These are phyloP conservation scores for Stellera chamaejasme DNA, from an alignment of 345 rosid species.

Conservation along the genomic window DNA sequence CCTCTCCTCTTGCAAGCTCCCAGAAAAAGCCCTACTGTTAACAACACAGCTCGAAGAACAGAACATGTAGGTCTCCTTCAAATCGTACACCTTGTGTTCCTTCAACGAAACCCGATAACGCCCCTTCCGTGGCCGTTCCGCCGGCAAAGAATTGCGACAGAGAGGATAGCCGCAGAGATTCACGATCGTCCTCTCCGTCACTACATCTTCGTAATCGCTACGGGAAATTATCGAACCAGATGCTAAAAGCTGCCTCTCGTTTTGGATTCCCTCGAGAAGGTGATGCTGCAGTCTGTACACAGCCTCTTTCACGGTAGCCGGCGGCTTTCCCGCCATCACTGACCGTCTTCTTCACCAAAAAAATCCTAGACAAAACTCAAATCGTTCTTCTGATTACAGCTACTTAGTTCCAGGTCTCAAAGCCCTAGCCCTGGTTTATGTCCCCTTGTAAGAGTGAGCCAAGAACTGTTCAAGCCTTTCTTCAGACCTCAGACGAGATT, in stretches of 20 bases:
- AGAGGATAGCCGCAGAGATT: constrained; percentile 71
- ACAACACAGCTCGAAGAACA: constrained; percentile 62
- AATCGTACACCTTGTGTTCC: constrained; percentile 68
- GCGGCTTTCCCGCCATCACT: constrained; percentile 26
- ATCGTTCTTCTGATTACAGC: too few species aligned
- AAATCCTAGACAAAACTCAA: neutral
- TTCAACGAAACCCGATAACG: constrained; percentile 56
- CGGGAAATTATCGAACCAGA: constrained; percentile 54
- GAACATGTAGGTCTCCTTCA: constrained; percentile 46
- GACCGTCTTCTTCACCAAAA: too few species aligned
- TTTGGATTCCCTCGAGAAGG: constrained; percentile 51
- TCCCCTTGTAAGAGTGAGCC: too few species aligned
- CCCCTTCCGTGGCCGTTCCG: constrained; percentile 45
- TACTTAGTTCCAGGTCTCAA: too few species aligned
- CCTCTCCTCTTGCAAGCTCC: constrained; percentile 49
- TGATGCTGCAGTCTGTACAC: constrained; percentile 52
- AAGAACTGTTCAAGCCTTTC: too few species aligned
- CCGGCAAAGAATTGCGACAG: constrained; percentile 36
- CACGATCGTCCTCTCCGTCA: constrained; percentile 53
- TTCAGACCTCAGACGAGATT: too few species aligned
- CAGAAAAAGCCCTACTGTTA: constrained; percentile 41
- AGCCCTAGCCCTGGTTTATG: too few species aligned
- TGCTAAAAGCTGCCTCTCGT: constrained; percentile 51
- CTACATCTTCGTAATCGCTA: constrained; percentile 65
- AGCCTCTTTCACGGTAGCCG: constrained; percentile 37